These are phyloP conservation scores for Blastobotrys apis DNA, from an alignment of 1,139 yeast genomes.

Conservation along the genomic window DNA sequence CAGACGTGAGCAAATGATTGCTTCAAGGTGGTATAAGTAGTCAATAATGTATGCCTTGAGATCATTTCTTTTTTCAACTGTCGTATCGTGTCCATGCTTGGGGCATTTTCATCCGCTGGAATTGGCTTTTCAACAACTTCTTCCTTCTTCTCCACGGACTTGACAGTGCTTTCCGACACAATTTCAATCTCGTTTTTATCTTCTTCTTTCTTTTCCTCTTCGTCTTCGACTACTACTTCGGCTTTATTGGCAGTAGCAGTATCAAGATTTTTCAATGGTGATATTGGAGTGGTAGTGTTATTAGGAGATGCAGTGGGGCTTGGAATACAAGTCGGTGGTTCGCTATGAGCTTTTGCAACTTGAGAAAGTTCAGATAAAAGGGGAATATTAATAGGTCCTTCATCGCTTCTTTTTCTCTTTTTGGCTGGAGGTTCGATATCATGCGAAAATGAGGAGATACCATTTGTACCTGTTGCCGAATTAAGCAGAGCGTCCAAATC, in stretches of 20 bases:
- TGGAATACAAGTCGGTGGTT: slow-evolving; percentile 9
- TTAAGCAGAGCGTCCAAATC: slow-evolving; percentile 10
- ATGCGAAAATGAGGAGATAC: not conserved
- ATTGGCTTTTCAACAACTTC: not conserved
- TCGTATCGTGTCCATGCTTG: slow-evolving; percentile 14
- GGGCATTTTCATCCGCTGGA: not conserved
- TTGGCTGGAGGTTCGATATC: slow-evolving; percentile 2
- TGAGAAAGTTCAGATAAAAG: not conserved
- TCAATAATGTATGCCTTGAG: slow-evolving; percentile 17
- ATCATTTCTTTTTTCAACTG: slow-evolving; percentile 19
- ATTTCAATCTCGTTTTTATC: slow-evolving; percentile 7
- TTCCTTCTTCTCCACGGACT: not conserved
- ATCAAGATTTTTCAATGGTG: not conserved
- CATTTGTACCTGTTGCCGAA: not conserved
- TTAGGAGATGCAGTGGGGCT: slow-evolving; percentile 3
- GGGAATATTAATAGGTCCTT: slow-evolving; percentile 7
- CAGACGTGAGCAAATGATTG: slow-evolving; percentile 20
- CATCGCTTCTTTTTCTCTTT: slow-evolving; percentile 9
- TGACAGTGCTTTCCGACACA: slow-evolving; percentile 3
- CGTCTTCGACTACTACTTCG: not conserved
- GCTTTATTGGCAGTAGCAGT: not conserved
- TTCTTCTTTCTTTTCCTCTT: not conserved
- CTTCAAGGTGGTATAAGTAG: slow-evolving; percentile 19
- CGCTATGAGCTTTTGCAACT: slow-evolving; percentile 6
- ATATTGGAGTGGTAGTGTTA: not conserved